phyloP scores from a whole-genome alignment of 768 basidiomycete species.

The Terana coerulea region DNA sequence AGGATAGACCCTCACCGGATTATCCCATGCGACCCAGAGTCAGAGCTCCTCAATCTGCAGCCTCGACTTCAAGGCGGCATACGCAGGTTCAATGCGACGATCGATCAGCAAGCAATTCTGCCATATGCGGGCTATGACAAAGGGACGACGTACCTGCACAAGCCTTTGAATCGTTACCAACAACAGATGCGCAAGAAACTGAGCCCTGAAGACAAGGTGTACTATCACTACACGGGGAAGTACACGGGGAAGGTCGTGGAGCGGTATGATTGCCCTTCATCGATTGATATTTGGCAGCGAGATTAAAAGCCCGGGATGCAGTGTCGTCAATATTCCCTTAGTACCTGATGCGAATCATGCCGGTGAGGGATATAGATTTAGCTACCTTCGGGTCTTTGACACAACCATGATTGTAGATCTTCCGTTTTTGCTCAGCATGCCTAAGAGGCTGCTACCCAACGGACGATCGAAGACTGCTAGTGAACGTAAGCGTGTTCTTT shows the following conservation, averaged over 20 bases:
- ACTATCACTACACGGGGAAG: conserved; percentile 53
- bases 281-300: conserved; percentile 34
- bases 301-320: too few relatives aligned
- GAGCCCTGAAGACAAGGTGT: conserved; percentile 32
- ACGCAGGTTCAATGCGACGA: too few relatives aligned
- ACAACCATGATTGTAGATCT: not conserved
- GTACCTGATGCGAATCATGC: conserved; percentile 45
- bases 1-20: conserved; percentile 59
- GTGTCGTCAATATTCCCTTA: conserved; percentile 47
- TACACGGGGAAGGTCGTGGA: conserved; percentile 44
- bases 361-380: conserved; percentile 36
- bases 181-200: conserved; percentile 31
- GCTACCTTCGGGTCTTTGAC: too few relatives aligned
- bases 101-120: too few relatives aligned
- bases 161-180: conserved; percentile 44
- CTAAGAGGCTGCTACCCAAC: conserved; percentile 15
- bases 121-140: conserved; percentile 10
- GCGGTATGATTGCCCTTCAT: conserved; percentile 30
- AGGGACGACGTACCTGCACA: conserved; percentile 37
- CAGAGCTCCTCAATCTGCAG: too few relatives aligned
- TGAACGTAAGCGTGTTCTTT: not conserved
- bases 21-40: conserved; percentile 21
- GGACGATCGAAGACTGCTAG: not conserved
- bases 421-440: not conserved
- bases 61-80: too few relatives aligned